Conservation (phyloP, 768 basidiomycete genomes). For the Rhodotorula toruloides region DNA sequence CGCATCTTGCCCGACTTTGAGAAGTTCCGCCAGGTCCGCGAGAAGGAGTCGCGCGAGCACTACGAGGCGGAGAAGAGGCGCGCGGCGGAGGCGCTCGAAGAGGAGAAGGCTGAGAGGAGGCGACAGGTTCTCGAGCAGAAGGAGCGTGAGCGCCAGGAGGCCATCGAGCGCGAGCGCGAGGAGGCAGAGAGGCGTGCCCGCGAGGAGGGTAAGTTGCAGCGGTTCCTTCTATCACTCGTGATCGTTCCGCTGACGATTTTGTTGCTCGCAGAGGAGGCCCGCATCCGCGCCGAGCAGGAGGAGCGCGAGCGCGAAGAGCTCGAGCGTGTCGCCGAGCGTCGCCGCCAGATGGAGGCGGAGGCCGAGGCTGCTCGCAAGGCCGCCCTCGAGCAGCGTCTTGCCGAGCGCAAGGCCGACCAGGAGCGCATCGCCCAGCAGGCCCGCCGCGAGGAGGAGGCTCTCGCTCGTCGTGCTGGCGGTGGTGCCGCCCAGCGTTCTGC, state of each 20-base stretch:
- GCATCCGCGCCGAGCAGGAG: constrained; percentile 50
- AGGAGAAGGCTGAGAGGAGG: constrained; percentile 38
- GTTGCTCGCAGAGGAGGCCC: constrained; percentile 28
- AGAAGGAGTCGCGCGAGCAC: constrained; percentile 57
- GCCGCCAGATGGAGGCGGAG: constrained; percentile 49
- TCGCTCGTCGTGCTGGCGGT: constrained; percentile 19
- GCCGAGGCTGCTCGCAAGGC: constrained; percentile 26
- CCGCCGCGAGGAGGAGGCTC: constrained; percentile 37
- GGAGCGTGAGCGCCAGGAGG: constrained; percentile 40
- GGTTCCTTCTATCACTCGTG: not conserved
- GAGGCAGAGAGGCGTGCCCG: constrained; percentile 43
- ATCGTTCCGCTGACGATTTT: not conserved
- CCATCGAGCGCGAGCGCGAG: constrained; percentile 41
- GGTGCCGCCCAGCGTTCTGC: not conserved
- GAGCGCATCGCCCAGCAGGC: constrained; percentile 31
- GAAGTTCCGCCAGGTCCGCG: constrained; percentile 54
- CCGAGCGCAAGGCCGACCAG: constrained; percentile 36
- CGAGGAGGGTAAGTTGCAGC: constrained; percentile 36
- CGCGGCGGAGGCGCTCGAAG: constrained; percentile 37
- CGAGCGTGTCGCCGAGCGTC: constrained; percentile 43
- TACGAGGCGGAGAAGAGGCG: constrained; percentile 58
- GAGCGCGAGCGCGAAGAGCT: constrained; percentile 37
- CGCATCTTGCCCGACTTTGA: constrained; percentile 70
- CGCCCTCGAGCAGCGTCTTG: constrained; percentile 28
- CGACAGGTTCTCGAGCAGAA: constrained; percentile 43